phyloP scores from a whole-genome alignment of 495 filamentous ascomycete genomes.

The Podospora pseudopauciseta region DNA sequence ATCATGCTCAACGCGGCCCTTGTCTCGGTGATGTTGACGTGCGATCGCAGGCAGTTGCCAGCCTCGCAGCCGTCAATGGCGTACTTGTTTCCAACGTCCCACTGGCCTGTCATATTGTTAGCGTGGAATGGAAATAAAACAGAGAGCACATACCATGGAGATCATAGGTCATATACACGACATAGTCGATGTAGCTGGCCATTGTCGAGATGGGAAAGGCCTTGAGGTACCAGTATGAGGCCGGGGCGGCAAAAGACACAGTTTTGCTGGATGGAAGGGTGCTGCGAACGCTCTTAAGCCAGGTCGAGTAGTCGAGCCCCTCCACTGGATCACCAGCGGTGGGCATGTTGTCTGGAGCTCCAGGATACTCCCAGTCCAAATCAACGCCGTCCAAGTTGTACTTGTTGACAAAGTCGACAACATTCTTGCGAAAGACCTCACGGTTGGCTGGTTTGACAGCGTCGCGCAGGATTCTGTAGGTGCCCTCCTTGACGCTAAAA shows the following conservation, averaged over 20 bases:
- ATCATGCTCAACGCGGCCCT: constrained; percentile 41
- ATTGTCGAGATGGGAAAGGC: constrained; percentile 30
- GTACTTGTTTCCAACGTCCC: constrained; percentile 11
- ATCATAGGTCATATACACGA: constrained; percentile 42
- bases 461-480: constrained; percentile 27
- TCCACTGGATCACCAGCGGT: constrained; percentile 1
- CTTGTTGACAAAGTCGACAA: constrained; percentile 26
- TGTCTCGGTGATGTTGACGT: constrained; percentile 48
- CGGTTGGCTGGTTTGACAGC: constrained; percentile 24
- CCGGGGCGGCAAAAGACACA: constrained; percentile 32
- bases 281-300: constrained; percentile 15
- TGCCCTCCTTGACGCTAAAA: constrained; percentile 20
- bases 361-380: constrained; percentile 40
- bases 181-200: constrained; percentile 26
- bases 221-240: constrained; percentile 32
- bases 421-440: constrained; percentile 21
- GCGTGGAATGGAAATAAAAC: constrained; percentile 12
- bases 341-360: constrained; percentile 12
- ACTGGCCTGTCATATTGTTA: constrained; percentile 1
- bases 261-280: constrained; percentile 13
- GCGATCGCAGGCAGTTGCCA: constrained; percentile 40
- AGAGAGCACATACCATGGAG: constrained; percentile 14
- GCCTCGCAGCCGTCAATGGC: constrained; percentile 14
- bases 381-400: constrained; percentile 31
- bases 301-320: constrained; percentile 17